These are phyloP conservation scores for Nyctanthes arbortristis DNA, from an alignment of 257 asterid genomes.

Conservation along the genomic window DNA sequence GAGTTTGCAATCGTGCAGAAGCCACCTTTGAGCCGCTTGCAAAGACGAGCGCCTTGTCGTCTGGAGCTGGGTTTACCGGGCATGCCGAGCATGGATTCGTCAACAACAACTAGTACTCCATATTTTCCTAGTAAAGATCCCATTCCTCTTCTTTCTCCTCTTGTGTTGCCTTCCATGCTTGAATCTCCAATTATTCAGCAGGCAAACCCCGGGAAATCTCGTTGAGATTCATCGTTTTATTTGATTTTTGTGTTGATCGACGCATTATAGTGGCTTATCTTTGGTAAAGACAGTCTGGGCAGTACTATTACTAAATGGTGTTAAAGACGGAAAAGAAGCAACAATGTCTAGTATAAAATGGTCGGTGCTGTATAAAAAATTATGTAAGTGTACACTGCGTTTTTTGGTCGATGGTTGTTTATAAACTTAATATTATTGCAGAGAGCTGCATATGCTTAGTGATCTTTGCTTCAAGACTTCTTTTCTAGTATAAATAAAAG, in stretches of 20 bases:
- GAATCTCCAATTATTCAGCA: slow-evolving; percentile 33
- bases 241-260: not conserved
- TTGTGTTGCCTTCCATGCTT: slow-evolving; percentile 54
- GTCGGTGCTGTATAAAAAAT: not conserved
- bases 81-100: slow-evolving; percentile 20
- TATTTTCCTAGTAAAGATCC: slow-evolving; percentile 50
- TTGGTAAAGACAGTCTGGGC: not conserved
- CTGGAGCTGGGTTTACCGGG: slow-evolving; percentile 26
- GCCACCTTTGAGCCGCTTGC: slow-evolving; percentile 26
- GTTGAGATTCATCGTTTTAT: slow-evolving; percentile 2
- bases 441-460: too few relatives aligned
- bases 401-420: not conserved
- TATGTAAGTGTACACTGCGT: not conserved
- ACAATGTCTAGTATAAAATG: not conserved
- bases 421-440: not conserved
- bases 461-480: too few relatives aligned
- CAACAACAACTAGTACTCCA: slow-evolving; percentile 20
- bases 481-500: too few relatives aligned
- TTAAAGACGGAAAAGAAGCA: not conserved
- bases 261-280: not conserved
- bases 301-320: not conserved
- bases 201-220: slow-evolving; percentile 24
- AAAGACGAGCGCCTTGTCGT: slow-evolving; percentile 32
- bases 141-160: slow-evolving; percentile 59
- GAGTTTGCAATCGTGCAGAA: slow-evolving; percentile 11